Evolutionary conservation across 371 early-diverging fungal genomes (phyloP), one percentile per base, ranked within the genome.

Genomic region (Dinochytrium kinnereticum): DNA sequence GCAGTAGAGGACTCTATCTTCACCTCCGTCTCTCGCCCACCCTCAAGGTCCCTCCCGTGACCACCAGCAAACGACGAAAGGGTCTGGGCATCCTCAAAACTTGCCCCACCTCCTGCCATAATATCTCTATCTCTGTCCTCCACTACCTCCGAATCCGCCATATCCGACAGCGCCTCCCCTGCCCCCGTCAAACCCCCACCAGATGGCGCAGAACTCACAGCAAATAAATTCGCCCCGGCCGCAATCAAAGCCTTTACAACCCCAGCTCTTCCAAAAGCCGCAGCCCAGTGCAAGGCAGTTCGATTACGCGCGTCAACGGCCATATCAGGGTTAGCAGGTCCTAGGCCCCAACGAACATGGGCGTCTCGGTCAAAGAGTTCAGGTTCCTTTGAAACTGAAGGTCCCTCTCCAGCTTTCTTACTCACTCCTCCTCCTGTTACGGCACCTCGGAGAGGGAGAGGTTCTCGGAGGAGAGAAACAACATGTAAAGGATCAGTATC

Each of bases 231-330:
- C 0, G 95, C 95, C 0, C 93, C 93, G 40, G 87, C 86, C 5
- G 82, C 79, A 3, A 97, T 80, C 55, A 97, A 74, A 2, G 89
- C 75, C 49, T 90, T 84, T 40, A 96, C 88, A 1, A 94, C 82
- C 39, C 89, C 83, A 36, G 91, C 82, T 31, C 93, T 88, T 0
- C 91, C 96, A 78, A 94, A 89, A 1, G 95, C 91, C 5, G 96
- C 93, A 0, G 98, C 96, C 95, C 95, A 96, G 72, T 98, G 98
- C n/a, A 97, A 80, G 15, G 95, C 88, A 0, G 96, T 93, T 40
- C 72, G 69, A 5, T 71, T 44, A 15, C 92, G 91, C 51, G 91
- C 93, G 69, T 97, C 97, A 30, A 97, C 90, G 21, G 89, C 87
- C 68, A 94, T 82, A 78, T 96, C 88, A 19, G 93, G 82, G 66